These are phyloP conservation scores for Cercophora samala DNA, from an alignment of 495 filamentous ascomycete genomes.

Conservation along the genomic window DNA sequence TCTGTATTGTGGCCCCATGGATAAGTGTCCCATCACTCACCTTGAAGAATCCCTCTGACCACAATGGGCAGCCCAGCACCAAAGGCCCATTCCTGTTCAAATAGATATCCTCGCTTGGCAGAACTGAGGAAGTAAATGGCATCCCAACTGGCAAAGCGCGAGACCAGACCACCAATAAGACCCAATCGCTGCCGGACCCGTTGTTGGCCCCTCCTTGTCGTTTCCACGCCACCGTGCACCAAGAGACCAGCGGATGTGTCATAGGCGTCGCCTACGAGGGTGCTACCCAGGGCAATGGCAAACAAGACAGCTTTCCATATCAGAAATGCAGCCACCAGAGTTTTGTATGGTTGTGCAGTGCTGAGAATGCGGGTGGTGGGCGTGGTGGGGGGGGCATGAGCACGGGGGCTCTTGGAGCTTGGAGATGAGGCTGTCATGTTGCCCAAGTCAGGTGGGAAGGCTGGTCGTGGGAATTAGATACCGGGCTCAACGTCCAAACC, in stretches of 20 bases:
- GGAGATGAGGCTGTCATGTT: neutral
- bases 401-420: neutral
- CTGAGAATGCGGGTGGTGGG: neutral
- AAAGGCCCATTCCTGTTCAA: conserved; percentile 98
- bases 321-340: conserved; percentile 41
- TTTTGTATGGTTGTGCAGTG: conserved; percentile 22
- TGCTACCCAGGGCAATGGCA: conserved; percentile 53
- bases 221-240: conserved; percentile 48
- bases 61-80: conserved; percentile 61
- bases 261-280: conserved; percentile 40
- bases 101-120: conserved; percentile 69
- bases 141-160: conserved; percentile 81
- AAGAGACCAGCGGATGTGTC: conserved; percentile 47
- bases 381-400: neutral
- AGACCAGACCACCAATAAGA: conserved; percentile 27
- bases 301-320: conserved; percentile 75
- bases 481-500: neutral
- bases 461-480: neutral
- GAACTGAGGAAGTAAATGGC: conserved; percentile 77
- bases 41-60: conserved; percentile 38
- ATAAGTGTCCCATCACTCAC: conserved; percentile 21
- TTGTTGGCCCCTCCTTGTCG: conserved; percentile 4
- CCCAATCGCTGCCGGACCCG: conserved; percentile 40
- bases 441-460: no score
- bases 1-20: neutral